phyloP scores from a whole-genome alignment of 2,329 filamentous ascomycete species.

The Rosellinia necatrix region DNA sequence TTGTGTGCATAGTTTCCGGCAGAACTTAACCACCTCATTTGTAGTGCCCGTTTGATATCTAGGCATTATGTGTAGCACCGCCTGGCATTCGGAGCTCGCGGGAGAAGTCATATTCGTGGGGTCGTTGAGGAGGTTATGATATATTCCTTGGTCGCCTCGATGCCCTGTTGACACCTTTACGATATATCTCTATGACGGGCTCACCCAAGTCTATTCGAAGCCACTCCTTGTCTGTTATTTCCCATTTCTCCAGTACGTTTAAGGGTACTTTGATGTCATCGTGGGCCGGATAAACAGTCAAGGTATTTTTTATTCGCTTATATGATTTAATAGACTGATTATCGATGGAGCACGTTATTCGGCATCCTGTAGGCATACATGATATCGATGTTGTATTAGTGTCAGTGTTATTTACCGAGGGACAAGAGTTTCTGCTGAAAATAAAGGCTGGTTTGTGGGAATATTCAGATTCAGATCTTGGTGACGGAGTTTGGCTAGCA shows the following conservation, averaged over 20 bases:
- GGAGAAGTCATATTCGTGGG: constrained; percentile 18
- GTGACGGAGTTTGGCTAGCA: neutral
- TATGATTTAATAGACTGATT: constrained; percentile 2
- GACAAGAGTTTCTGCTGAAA: constrained; percentile 19
- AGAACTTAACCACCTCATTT: neutral
- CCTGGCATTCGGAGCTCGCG: constrained; percentile 23
- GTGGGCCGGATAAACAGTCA: constrained; percentile 11
- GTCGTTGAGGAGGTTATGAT: neutral
- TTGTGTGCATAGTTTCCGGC: neutral
- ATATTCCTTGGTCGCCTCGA: constrained; percentile 1
- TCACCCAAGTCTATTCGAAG: constrained; percentile 19
- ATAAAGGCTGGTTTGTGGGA: constrained; percentile 16
- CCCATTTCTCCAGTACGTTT: constrained; percentile 18
- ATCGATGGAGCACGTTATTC: constrained; percentile 5
- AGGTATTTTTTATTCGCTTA: constrained; percentile 14
- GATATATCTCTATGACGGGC: constrained; percentile 17
- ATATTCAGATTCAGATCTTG: constrained; percentile 1
- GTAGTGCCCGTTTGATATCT: neutral
- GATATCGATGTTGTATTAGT: constrained; percentile 19
- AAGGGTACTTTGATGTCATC: constrained; percentile 15
- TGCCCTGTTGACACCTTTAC: constrained; percentile 18
- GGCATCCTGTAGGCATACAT: neutral
- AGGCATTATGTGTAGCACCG: constrained; percentile 3
- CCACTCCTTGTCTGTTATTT: constrained; percentile 9
- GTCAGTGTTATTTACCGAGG: constrained; percentile 9